Evolutionary conservation across 768 basidiomycete species (phyloP).

Genomic region (Nidula microcarpa): DNA sequence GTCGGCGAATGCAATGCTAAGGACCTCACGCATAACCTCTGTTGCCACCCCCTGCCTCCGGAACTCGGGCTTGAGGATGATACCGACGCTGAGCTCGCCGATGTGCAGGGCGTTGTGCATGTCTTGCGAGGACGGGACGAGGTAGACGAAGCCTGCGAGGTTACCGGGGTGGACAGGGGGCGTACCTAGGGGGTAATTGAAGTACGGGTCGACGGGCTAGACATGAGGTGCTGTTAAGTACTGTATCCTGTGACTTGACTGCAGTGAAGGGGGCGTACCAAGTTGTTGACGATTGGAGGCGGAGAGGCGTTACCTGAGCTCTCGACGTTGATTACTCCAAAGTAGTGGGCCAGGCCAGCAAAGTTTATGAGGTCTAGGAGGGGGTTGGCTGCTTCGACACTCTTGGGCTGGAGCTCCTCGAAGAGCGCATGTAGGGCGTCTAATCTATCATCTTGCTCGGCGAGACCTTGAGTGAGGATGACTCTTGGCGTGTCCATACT

Average conservation of each 20-base stretch:
- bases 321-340: constrained; percentile 32
- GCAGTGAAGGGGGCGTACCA: too few species aligned
- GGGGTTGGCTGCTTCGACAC: constrained; percentile 35
- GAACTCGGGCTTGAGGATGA: constrained; percentile 37
- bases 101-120: constrained; percentile 22
- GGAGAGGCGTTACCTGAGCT: too few species aligned
- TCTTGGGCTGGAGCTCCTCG: constrained; percentile 36
- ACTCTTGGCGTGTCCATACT: neutral
- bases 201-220: too few species aligned
- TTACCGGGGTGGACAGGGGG: neutral
- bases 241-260: too few species aligned
- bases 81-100: constrained; percentile 52
- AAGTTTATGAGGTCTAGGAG: constrained; percentile 39
- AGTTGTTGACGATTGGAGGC: too few species aligned
- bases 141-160: constrained; percentile 40
- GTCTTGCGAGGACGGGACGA: constrained; percentile 23
- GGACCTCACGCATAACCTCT: constrained; percentile 39
- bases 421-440: constrained; percentile 30
- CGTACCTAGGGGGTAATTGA: neutral
- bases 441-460: constrained; percentile 33
- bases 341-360: constrained; percentile 28
- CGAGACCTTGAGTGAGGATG: neutral
- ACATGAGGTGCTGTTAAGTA: too few species aligned
- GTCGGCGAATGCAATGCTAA: constrained; percentile 45
- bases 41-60: constrained; percentile 41